Percentiles rank a stretch among this genome's conserved stretches.
Conservation (phyloP, 163 green algal genomes). For the Scenedesmus sp. region DNA sequence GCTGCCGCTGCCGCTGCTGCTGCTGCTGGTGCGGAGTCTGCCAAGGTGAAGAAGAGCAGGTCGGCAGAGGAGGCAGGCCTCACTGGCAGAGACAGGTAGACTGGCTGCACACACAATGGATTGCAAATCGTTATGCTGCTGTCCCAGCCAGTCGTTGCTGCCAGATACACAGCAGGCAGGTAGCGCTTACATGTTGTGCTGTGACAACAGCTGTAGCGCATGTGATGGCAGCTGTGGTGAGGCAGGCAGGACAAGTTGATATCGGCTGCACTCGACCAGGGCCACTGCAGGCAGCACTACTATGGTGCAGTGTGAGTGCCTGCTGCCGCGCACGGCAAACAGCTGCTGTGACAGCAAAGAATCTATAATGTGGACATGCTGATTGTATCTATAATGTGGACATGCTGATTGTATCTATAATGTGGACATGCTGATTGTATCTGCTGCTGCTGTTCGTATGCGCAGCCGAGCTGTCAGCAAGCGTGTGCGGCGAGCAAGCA, state of each 20-base stretch:
- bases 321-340: too few relatives aligned
- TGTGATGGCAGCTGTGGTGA: too few relatives aligned
- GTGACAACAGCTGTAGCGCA: too few relatives aligned
- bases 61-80: slow-evolving; percentile 50
- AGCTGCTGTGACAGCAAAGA: too few relatives aligned
- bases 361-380: background rate
- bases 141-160: too few relatives aligned
- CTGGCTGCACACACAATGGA: background rate
- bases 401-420: background rate
- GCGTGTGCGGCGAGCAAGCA: background rate
- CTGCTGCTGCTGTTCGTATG: background rate
- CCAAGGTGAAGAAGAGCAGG: slow-evolving; percentile 46
- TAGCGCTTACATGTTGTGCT: too few relatives aligned
- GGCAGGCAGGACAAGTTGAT: too few relatives aligned
- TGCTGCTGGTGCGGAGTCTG: slow-evolving; percentile 1
- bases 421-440: background rate
- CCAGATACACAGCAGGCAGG: too few relatives aligned
- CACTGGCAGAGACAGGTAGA: slow-evolving; percentile 45
- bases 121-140: too few relatives aligned
- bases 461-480: slow-evolving; percentile 27
- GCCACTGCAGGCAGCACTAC: too few relatives aligned
- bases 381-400: background rate
- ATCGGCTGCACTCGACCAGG: too few relatives aligned
- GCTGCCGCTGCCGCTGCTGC: background rate
- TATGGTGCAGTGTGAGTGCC: too few relatives aligned